Evolutionary conservation across 2,329 filamentous ascomycete species (phyloP), one percentile per base, ranked within the genome.

Genomic region (Alternaria sp.): DNA sequence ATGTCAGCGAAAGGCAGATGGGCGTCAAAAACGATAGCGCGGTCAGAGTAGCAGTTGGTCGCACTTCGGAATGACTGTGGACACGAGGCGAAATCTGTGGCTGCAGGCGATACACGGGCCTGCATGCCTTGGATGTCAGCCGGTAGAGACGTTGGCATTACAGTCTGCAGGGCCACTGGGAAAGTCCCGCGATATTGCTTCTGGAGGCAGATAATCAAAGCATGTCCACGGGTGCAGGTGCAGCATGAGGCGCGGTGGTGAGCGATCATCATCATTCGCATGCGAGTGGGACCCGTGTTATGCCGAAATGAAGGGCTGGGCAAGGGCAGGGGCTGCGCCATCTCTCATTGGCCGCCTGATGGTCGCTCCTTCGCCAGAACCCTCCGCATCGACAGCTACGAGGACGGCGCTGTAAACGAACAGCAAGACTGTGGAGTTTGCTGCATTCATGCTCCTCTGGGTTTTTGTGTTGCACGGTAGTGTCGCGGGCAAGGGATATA

Each of bases 21-120:
- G 46, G 36, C 53, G 32, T 20, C 45, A 32, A 30, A 49, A 59
- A 54, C 59, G 45, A 60, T 63, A 61, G 51, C 36, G 59, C 16
- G 27, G 44, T 27, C 51, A 36, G 56, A 53, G 40, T 25, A 65
- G 53, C 38, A 54, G 63, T 55, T 64, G 48, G 54, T 54, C 56
- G 63, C 50, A 59, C 48, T 54, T 54, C n/a, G 36, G 43, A 22
- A 32, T 27, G 18, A 30, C 34, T 46, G 41, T 25, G 59, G 54
- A 52, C 45, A 59, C 43, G 49, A 57, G 49, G 44, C 45, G 59
- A 46, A 57, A 52, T 28, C 18, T 25, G 62, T 68, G 68, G 67
- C 65, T 68, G 68, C 70, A 61, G 44, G 56, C 65, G 64, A 69
- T 67, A 66, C 54, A 60, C 44, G 55, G 62, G 22, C 51, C 57